Percentiles rank a stretch among this genome's conserved stretches.
Conservation (phyloP, 1,284 basidiomycete species). For the Inonotus hispidus region DNA sequence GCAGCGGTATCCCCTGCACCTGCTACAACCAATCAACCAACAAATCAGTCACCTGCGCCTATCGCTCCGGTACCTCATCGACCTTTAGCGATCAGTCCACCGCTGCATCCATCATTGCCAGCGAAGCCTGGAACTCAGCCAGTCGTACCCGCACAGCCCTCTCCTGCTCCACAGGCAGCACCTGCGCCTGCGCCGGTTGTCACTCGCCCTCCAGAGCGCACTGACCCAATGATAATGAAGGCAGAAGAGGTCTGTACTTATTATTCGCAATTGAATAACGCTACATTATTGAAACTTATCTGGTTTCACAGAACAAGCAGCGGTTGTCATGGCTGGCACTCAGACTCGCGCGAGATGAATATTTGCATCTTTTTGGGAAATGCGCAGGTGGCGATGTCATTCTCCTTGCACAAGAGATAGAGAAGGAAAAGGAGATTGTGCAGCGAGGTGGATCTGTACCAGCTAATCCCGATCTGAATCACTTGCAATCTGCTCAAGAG, state of each 20-base stretch:
- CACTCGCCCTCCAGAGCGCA: conserved; percentile 23
- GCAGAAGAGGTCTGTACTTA: conserved; percentile 53
- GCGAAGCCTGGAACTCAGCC: conserved; percentile 38
- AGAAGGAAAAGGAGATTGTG: conserved; percentile 45
- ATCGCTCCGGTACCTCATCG: conserved; percentile 19
- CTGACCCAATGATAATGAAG: conserved; percentile 49
- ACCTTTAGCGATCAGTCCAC: conserved; percentile 29
- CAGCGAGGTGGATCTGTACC: conserved; percentile 23
- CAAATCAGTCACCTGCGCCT: conserved; percentile 14
- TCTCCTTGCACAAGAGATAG: conserved; percentile 61
- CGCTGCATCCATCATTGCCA: conserved; percentile 64
- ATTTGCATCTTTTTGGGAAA: conserved; percentile 68
- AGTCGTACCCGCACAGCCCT: conserved; percentile 12
- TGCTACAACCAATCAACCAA: conserved; percentile 11
- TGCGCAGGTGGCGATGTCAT: conserved; percentile 73
- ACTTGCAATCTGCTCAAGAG: background rate
- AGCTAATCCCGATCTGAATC: conserved; percentile 1
- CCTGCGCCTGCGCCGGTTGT: conserved; percentile 25
- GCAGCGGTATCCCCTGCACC: conserved; percentile 25
- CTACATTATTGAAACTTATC: background rate
- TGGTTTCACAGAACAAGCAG: conserved; percentile 53
- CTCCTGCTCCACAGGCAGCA: conserved; percentile 20
- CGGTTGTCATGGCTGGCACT: conserved; percentile 76
- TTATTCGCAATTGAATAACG: background rate
- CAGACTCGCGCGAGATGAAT: conserved; percentile 62